These are phyloP conservation scores for Garcia nutans DNA, from an alignment of 345 rosid species.

Conservation along the genomic window DNA sequence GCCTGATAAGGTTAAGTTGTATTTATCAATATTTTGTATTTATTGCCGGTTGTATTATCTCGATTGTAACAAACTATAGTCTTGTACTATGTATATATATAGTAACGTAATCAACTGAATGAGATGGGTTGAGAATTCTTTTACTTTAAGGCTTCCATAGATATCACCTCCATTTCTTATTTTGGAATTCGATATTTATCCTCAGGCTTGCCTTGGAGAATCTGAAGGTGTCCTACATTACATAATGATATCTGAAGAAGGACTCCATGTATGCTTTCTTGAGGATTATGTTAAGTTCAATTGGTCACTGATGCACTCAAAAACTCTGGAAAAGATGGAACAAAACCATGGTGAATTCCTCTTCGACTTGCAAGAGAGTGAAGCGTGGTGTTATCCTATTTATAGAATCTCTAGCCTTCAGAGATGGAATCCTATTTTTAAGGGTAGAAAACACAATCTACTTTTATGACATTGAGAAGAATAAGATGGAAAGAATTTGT, in stretches of 20 bases:
- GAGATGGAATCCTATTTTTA: conserved; percentile 35
- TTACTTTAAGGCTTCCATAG: no score
- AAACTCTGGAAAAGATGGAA: conserved; percentile 35
- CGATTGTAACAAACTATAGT: no score
- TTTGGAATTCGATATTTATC: conserved; percentile 13
- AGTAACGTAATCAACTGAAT: no score
- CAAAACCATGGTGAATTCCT: conserved; percentile 23
- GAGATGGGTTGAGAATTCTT: no score
- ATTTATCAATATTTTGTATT: no score
- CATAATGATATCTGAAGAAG: conserved; percentile 31
- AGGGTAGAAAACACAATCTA: conserved; percentile 29
- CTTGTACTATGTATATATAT: no score
- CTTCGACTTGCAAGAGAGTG: conserved; percentile 20
- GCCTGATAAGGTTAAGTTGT: no score
- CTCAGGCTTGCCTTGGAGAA: conserved; percentile 42
- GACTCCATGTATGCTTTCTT: conserved; percentile 40
- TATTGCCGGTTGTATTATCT: no score
- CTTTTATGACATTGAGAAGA: conserved; percentile 22
- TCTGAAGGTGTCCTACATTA: conserved; percentile 29
- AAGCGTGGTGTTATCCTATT: conserved; percentile 14
- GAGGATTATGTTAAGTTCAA: conserved; percentile 40
- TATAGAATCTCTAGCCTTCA: conserved; percentile 43
- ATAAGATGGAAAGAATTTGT: conserved; percentile 25
- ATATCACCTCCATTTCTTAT: conserved; percentile 35
- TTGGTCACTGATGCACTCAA: conserved; percentile 33